A percentile compares a stretch with the other conserved stretches of the same genome.
phyloP scores from a whole-genome alignment of 108 stramenopile species.

The Fragilariopsis cylindrus region DNA sequence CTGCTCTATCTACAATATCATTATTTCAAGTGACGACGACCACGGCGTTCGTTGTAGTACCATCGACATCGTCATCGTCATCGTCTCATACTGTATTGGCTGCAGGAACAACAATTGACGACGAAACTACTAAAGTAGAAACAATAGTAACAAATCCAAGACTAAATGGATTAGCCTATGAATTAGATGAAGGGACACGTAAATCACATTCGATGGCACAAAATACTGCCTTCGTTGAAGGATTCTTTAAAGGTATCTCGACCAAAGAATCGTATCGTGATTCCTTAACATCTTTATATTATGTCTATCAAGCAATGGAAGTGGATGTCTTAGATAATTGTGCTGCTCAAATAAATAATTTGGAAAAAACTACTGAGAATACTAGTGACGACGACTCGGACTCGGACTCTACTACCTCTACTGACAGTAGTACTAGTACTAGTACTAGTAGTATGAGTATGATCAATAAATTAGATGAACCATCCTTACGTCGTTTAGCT shows the following conservation, averaged over 20 bases:
- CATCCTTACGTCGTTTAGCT: conserved; percentile 42
- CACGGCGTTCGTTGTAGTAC: too few species aligned
- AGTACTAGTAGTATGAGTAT: background rate
- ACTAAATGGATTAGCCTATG: conserved; percentile 39
- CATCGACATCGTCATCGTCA: too few species aligned
- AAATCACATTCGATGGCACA: conserved; percentile 64
- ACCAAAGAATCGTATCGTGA: conserved; percentile 41
- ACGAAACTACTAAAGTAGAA: background rate
- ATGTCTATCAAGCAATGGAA: conserved; percentile 66
- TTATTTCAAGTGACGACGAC: too few species aligned
- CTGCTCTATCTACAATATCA: too few species aligned
- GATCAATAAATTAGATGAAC: conserved; percentile 26
- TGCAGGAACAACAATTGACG: background rate
- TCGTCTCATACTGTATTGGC: background rate
- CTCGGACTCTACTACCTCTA: too few species aligned
- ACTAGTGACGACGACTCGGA: background rate
- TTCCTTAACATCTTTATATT: conserved; percentile 51
- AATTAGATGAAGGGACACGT: conserved; percentile 60
- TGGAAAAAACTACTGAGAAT: background rate
- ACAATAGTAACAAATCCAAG: conserved; percentile 43
- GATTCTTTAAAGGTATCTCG: conserved; percentile 69
- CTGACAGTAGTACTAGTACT: too few species aligned
- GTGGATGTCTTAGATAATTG: conserved; percentile 30
- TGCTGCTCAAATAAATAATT: too few species aligned
- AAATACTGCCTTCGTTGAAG: conserved; percentile 63